Evolutionary conservation across 2,329 filamentous ascomycete species (phyloP).

Genomic region (Diaporthe vaccinii): DNA sequence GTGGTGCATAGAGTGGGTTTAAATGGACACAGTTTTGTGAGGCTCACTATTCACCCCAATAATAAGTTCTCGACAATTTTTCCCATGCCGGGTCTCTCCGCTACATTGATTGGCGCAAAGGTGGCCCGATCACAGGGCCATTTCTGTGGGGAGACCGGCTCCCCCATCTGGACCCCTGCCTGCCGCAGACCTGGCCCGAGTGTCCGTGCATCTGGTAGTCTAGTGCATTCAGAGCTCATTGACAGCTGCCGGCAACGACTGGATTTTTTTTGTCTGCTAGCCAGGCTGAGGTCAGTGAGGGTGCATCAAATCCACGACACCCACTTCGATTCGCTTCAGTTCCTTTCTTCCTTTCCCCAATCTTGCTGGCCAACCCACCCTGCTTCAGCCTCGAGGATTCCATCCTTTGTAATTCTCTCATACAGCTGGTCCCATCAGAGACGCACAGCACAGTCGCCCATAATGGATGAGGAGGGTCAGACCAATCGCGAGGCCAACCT

Average conservation of each 20-base stretch:
- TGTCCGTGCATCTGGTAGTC: neutral
- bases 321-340: conserved; percentile 11
- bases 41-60: conserved; percentile 13
- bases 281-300: conserved; percentile 12
- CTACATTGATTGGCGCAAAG: conserved; percentile 21
- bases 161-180: neutral
- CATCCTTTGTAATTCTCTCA: neutral
- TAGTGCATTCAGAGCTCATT: conserved; percentile 5
- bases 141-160: conserved; percentile 9
- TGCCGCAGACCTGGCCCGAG: conserved; percentile 19
- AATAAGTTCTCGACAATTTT: conserved; percentile 45
- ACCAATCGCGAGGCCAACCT: conserved; percentile 57
- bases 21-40: conserved; percentile 33
- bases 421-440: neutral
- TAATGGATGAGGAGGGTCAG: conserved; percentile 59
- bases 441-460: conserved; percentile 43
- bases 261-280: conserved; percentile 27
- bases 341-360: neutral
- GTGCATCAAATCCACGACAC: conserved; percentile 16
- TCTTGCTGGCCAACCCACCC: neutral
- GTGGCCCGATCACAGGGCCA: conserved; percentile 22
- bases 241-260: conserved; percentile 13
- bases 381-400: neutral
- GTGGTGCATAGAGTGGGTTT: conserved; percentile 31
- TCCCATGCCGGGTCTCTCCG: conserved; percentile 41